A percentile compares a stretch with the other conserved stretches of the same genome.
phyloP scores from a whole-genome alignment of 805 yeast genomes.

The Kregervanrija fluxuum region DNA sequence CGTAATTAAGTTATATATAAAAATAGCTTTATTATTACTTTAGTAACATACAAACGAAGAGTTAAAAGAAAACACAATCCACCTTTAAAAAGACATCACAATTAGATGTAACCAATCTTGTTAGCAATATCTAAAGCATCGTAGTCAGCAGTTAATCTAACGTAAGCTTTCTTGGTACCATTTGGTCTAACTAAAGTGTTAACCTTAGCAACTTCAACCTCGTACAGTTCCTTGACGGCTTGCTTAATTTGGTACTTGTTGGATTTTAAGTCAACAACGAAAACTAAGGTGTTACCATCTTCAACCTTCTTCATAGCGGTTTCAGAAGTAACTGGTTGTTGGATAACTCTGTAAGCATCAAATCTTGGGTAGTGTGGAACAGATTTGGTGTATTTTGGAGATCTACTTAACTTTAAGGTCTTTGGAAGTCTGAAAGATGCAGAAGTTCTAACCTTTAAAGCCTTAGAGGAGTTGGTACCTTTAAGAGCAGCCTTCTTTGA shows the following conservation, averaged over 20 bases:
- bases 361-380: constrained; percentile 97
- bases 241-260: constrained; percentile 98
- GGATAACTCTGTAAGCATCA: constrained; percentile 91
- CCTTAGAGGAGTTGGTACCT: constrained; percentile 91
- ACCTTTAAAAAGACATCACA: not conserved
- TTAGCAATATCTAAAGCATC: constrained; percentile 99
- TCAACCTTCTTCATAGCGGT: constrained; percentile 99
- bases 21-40: not conserved
- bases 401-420: constrained; percentile 89
- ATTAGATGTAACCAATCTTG: constrained; percentile 98
- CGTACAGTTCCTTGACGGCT: constrained; percentile 97
- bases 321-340: constrained; percentile 94
- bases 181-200: constrained; percentile 98
- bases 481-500: constrained; percentile 99
- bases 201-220: constrained; percentile 87
- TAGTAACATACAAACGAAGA: not conserved
- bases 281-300: constrained; percentile 98
- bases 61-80: not conserved
- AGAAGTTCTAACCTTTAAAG: constrained; percentile 87
- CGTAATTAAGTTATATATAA: too few species aligned
- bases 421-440: constrained; percentile 97
- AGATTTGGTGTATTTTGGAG: constrained; percentile 94
- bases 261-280: constrained; percentile 95
- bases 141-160: constrained; percentile 97
- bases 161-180: constrained; percentile 99